Percentiles rank a stretch among this genome's conserved stretches.
These are phyloP conservation scores for Samsoniella hepiali DNA, from an alignment of 2,329 filamentous ascomycete genomes.

Conservation along the genomic window DNA sequence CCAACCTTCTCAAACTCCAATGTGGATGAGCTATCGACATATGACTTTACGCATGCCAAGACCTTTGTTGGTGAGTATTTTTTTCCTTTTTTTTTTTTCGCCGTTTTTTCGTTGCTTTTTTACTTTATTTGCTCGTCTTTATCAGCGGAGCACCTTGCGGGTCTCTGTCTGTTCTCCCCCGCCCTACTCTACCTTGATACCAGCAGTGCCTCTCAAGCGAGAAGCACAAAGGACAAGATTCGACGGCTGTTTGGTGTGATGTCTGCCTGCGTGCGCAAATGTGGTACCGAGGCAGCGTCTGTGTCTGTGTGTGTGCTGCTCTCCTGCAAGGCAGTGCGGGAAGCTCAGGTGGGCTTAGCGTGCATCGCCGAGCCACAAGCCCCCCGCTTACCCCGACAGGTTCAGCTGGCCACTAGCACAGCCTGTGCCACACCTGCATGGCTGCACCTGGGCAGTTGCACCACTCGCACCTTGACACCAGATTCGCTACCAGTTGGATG, in stretches of 20 bases:
- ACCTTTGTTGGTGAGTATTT: slow-evolving; percentile 56
- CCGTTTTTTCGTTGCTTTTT: slow-evolving; percentile 20
- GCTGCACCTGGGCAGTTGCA: neutral
- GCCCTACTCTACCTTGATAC: slow-evolving; percentile 27
- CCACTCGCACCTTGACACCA: neutral
- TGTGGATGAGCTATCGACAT: slow-evolving; percentile 50
- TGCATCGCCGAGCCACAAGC: slow-evolving; percentile 9
- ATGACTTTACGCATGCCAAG: slow-evolving; percentile 49
- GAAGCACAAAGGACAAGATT: neutral
- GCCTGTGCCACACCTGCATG: slow-evolving; percentile 32
- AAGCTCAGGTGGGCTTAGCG: slow-evolving; percentile 4
- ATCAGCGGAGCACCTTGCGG: slow-evolving; percentile 30
- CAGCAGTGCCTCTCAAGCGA: neutral
- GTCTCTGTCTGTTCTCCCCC: slow-evolving; percentile 40
- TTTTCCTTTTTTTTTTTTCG: slow-evolving; percentile 21
- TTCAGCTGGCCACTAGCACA: slow-evolving; percentile 50
- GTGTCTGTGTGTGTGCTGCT: neutral
- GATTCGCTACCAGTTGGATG: neutral
- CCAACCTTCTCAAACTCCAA: slow-evolving; percentile 46
- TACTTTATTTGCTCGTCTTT: slow-evolving; percentile 33
- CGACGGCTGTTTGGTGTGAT: neutral
- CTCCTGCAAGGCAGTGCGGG: neutral
- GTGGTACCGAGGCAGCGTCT: slow-evolving; percentile 8
- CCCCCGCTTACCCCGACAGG: slow-evolving; percentile 42
- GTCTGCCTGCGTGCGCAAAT: neutral